These are phyloP conservation scores for Penicillium canariense DNA, from an alignment of 495 filamentous ascomycete genomes.

Conservation along the genomic window DNA sequence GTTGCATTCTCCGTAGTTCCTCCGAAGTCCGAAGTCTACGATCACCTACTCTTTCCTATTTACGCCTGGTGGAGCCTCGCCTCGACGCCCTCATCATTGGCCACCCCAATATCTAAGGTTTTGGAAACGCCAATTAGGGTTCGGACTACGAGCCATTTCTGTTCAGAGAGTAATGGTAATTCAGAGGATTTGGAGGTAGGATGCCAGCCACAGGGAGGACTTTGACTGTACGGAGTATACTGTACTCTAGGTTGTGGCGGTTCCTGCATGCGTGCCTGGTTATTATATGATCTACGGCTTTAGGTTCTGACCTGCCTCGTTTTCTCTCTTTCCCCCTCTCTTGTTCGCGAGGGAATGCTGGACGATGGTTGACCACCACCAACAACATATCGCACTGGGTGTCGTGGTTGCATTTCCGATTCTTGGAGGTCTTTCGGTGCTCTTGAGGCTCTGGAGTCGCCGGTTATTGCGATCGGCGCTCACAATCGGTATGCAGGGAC, in stretches of 20 bases:
- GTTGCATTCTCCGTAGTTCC: not conserved
- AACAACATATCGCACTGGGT: constrained; percentile 43
- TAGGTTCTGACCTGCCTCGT: not conserved
- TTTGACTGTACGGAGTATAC: too few relatives aligned
- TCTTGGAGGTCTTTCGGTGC: constrained; percentile 42
- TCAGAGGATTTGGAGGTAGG: not conserved
- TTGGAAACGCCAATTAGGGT: not conserved
- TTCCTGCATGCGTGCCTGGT: not conserved
- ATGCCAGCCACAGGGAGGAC: too few relatives aligned
- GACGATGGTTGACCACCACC: constrained; percentile 23
- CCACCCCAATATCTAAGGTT: not conserved
- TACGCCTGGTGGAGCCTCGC: not conserved
- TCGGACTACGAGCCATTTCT: not conserved
- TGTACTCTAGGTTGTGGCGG: not conserved
- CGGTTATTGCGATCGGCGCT: constrained; percentile 35
- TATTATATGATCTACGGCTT: not conserved
- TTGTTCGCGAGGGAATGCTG: not conserved
- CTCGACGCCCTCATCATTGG: not conserved
- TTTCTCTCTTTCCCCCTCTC: not conserved
- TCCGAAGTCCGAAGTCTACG: not conserved
- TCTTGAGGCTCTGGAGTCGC: constrained; percentile 43
- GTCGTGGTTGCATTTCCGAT: constrained; percentile 48
- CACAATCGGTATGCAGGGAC: constrained; percentile 20
- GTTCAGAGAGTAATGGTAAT: not conserved
- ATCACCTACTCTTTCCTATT: not conserved